Evolutionary conservation across 116 monocot genomes (phyloP), one percentile per base, ranked within the genome.

Genomic region (Phalaenopsis hybrid): DNA sequence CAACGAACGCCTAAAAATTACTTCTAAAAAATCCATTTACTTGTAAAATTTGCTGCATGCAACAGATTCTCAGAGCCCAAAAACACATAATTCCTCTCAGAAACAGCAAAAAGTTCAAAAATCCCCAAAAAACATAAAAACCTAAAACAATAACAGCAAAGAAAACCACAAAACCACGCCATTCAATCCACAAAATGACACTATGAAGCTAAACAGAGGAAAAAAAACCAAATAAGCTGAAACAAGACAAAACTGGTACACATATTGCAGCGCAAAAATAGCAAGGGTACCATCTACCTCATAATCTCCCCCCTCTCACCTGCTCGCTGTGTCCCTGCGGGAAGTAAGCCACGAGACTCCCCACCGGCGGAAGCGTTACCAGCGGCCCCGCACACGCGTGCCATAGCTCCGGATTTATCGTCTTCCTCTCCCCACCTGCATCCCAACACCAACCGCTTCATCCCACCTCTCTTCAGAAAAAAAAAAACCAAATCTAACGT

Each of bases 291-390:
- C 48, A 48, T 48, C 48, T 48, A 69, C 6, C 69, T n/a, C 31
- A 9, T 1, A 69, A 72, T 11, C 41, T 25, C 1, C 23, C 1
- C 23, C 28, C 37, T 75, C 78, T 57, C 31, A 85, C 85, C 81
- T 85, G 85, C 85, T 85, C 85, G 31, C 85, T 85, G 81, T 85
- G 85, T 0, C 85, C 85, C 81, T 85, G 85, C 25, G 85, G 85
- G 50, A 85, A 85, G 78, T 85, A 85, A 44, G 81, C 85, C 20
- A 85, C 81, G 75, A 81, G 81, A 68, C 81, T 85, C 76, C 85
- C 85, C 25, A 68, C 81, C 20, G 85, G 81, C 31, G 85, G 85
- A 63, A 81, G 67, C 59, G 76, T 45, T 6, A 85, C 85, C 65
- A 85, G 77, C 81, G 85, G 85, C 65, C 85, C 85, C 8, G 85